Conservation (phyloP, 257 asterid genomes). For the Solanum piurae region DNA sequence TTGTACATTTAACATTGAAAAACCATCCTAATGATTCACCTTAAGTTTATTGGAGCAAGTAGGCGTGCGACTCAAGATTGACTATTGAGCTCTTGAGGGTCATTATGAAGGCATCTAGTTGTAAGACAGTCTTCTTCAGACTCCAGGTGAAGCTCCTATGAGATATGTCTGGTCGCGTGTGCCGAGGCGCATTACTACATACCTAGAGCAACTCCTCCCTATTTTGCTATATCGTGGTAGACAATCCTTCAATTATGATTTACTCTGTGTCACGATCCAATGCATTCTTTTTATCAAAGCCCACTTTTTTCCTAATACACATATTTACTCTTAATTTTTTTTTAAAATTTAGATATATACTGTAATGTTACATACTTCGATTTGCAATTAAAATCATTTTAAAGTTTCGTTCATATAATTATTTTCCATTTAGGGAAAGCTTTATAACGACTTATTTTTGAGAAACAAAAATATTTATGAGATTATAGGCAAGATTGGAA, state of each 20-base stretch:
- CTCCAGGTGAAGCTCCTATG: no score
- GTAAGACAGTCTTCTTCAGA: no score
- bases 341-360: not conserved
- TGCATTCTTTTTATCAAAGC: not conserved
- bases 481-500: not conserved
- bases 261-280: rapidly evolving
- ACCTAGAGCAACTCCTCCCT: not conserved
- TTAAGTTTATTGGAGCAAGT: no score
- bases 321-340: not conserved
- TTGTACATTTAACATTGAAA: no score
- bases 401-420: not conserved
- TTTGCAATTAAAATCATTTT: not conserved
- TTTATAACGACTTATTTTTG: not conserved
- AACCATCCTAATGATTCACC: no score
- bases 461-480: not conserved
- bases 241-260: rapidly evolving
- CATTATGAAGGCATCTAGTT: no score
- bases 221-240: not conserved
- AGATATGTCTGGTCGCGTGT: not conserved
- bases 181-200: not conserved
- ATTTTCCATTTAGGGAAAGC: not conserved
- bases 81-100: no score
- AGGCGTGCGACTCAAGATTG: no score
- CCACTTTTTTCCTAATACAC: not conserved
- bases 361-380: not conserved